Conservation (phyloP, 2,329 filamentous ascomycete species). For the Trichothecium roseum region DNA sequence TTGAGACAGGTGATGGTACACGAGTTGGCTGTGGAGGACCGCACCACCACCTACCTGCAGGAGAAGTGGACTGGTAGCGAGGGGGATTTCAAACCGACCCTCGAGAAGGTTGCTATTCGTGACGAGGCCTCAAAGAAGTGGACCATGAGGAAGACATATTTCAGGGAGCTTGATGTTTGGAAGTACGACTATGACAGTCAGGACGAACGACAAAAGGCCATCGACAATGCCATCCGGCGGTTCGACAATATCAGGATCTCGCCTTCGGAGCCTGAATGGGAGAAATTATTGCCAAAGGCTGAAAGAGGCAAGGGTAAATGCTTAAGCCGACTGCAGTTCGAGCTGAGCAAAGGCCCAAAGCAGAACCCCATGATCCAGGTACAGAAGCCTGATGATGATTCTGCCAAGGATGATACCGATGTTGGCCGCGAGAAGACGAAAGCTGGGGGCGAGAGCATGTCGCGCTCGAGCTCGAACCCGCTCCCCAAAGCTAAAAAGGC, state of each 20-base stretch:
- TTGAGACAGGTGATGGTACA: constrained; percentile 46
- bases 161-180: constrained; percentile 56
- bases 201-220: constrained; percentile 46
- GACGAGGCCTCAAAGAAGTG: constrained; percentile 38
- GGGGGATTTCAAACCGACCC: constrained; percentile 40
- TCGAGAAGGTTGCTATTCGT: constrained; percentile 43
- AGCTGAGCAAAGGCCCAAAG: constrained; percentile 39
- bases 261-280: constrained; percentile 48
- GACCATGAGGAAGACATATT: constrained; percentile 44
- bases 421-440: constrained; percentile 17
- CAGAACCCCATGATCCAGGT: constrained; percentile 23
- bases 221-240: constrained; percentile 49
- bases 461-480: constrained; percentile 41
- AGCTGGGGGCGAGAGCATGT: constrained; percentile 30
- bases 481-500: constrained; percentile 48
- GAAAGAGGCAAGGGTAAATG: constrained; percentile 49
- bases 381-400: constrained; percentile 31
- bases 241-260: constrained; percentile 50
- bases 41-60: constrained; percentile 36
- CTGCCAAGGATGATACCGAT: constrained; percentile 16
- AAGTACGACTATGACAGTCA: constrained; percentile 44
- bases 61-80: constrained; percentile 40
- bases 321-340: constrained; percentile 50
- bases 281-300: constrained; percentile 45
- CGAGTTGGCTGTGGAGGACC: constrained; percentile 45